phyloP scores from a whole-genome alignment of 768 basidiomycete species.

The Psilocybe tampanensis region DNA sequence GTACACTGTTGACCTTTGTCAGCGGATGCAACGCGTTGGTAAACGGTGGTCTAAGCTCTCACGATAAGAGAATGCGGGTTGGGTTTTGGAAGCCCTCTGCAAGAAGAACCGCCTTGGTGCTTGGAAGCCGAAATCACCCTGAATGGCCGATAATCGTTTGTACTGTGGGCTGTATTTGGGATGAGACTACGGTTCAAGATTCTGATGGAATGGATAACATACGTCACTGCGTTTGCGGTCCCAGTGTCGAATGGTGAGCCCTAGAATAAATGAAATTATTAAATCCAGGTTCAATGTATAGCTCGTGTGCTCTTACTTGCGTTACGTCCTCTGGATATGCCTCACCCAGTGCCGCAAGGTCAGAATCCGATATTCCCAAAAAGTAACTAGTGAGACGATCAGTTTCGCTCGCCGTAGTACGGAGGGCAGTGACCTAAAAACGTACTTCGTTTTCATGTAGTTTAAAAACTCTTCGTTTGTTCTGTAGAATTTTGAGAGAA shows the following conservation, averaged over 20 bases:
- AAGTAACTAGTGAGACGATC: background rate
- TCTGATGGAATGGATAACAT: background rate
- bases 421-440: background rate
- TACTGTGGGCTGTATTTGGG: constrained; percentile 39
- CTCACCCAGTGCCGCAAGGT: background rate
- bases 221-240: constrained; percentile 24
- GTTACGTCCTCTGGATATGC: background rate
- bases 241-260: constrained; percentile 29
- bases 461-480: background rate
- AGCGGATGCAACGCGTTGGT: too few relatives aligned
- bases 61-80: constrained; percentile 8
- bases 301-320: background rate
- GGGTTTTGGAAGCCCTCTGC: constrained; percentile 19
- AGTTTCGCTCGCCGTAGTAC: background rate
- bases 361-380: background rate
- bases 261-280: constrained; percentile 4
- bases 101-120: constrained; percentile 38
- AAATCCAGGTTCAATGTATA: background rate
- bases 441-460: background rate
- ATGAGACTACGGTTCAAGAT: too few relatives aligned
- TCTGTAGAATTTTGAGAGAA: background rate
- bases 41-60: background rate
- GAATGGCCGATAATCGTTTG: constrained; percentile 42
- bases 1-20: too few relatives aligned
- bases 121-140: constrained; percentile 39